Percentiles rank a stretch among this genome's conserved stretches.
Evolutionary conservation across 352 stramenopile genomes (phyloP).

Genomic region (Phytophthora cryptogea): DNA sequence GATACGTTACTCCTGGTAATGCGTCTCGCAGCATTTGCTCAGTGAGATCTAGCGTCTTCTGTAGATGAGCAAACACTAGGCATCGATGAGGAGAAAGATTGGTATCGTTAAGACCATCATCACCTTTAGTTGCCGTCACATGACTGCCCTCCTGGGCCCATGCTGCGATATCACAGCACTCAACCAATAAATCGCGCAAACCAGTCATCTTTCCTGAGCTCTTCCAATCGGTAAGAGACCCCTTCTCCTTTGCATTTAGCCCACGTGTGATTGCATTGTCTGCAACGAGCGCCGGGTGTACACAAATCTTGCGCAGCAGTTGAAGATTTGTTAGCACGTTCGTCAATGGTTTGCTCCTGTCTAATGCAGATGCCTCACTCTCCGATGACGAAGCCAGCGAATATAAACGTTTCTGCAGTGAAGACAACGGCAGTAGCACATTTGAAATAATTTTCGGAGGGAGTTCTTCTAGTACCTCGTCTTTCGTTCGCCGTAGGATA

Average conservation of each 20-base stretch:
- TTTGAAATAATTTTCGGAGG: slow-evolving; percentile 98
- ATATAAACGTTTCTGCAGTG: slow-evolving; percentile 90
- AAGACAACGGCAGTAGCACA: slow-evolving; percentile 88
- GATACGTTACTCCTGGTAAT: slow-evolving; percentile 76
- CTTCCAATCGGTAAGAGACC: slow-evolving; percentile 52
- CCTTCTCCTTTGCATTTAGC: slow-evolving; percentile 38
- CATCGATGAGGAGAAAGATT: slow-evolving; percentile 82
- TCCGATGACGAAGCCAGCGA: slow-evolving; percentile 34
- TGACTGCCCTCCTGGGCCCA: slow-evolving; percentile 23
- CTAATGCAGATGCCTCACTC: slow-evolving; percentile 4
- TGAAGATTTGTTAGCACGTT: slow-evolving; percentile 70
- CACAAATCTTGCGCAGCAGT: slow-evolving; percentile 93
- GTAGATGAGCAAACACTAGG: slow-evolving; percentile 96
- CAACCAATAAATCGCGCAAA: slow-evolving; percentile 76
- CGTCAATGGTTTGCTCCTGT: slow-evolving; percentile 17
- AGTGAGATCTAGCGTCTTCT: slow-evolving; percentile 93
- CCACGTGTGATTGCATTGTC: slow-evolving; percentile 24
- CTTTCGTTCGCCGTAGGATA: slow-evolving; percentile 96
- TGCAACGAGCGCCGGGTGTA: slow-evolving; percentile 92
- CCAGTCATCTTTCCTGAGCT: slow-evolving; percentile 92
- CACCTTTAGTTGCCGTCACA: not conserved
- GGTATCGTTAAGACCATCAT: slow-evolving; percentile 20
- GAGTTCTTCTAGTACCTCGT: slow-evolving; percentile 95
- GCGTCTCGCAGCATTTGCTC: slow-evolving; percentile 85
- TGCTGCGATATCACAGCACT: slow-evolving; percentile 57